Base-by-base conservation (phyloP, 371 early-diverging fungal species). In the Mortierella sp. region DNA sequence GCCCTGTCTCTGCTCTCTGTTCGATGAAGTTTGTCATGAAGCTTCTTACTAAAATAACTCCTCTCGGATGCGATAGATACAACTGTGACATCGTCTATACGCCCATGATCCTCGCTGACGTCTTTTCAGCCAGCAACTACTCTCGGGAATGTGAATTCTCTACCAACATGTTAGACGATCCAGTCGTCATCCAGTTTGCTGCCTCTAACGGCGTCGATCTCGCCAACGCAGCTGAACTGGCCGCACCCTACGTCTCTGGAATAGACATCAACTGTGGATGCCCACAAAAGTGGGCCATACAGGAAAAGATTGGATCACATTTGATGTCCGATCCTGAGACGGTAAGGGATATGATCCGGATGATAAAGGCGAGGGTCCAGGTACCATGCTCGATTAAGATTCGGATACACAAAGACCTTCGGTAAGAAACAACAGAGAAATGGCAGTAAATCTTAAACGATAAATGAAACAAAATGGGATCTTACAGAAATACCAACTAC, bases 61-160 rank as follows among this genome's bases (percentile, higher is more conserved):
- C 31, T n/a, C 34, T 7, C n/a, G 30, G 7, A 14, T 34, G 5
- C 7, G 11, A 34, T 19, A 76, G 91, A 50, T 98, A 97, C 87
- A 93, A 92, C 59, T 92, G 92, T 26, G 95, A 98, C 79, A 82
- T 99, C n/a, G 90, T 91, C 0, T 99, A 95, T 71, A 98, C 99
- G 0, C 99, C 99, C 28, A 99, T 99, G 99, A 97, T 98, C 50
- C 84, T 99, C 14, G 94, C 99, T 19, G 95, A 95, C 70, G 95
- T 94, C 1, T 99, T 97, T 83, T 87, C 90, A 53, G 86, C 88
- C 26, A 94, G 95, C 27, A 84, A 87, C 32, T 87, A 90, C 64
- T 90, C 95, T 14, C 91, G 97, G 15, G 87, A 91, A 15, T 75
- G 83, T 4, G 98, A 97, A 67, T 95, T 92, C 66, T 85, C 90